Conservation (phyloP, 2,329 filamentous ascomycete genomes). For the Aurifilum marmelostoma region DNA sequence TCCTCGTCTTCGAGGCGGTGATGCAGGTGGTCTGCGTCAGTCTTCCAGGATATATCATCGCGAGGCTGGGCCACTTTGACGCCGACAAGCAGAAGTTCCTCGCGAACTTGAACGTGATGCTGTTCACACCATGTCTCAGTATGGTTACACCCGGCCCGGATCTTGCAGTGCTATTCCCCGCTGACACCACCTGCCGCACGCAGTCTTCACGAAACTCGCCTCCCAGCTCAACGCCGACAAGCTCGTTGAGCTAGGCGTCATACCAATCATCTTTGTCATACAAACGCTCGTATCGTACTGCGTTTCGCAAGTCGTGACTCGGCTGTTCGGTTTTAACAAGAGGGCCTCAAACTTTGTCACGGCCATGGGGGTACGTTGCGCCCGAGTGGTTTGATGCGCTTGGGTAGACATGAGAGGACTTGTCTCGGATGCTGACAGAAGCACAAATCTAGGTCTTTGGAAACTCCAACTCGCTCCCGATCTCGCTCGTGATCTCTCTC, state of each 20-base stretch:
- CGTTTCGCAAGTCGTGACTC: conserved; percentile 72
- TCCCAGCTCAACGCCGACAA: conserved; percentile 93
- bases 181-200: conserved; percentile 31
- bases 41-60: conserved; percentile 90
- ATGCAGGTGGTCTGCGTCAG: conserved; percentile 95
- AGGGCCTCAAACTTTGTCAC: conserved; percentile 92
- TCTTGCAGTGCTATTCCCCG: background rate
- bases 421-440: conserved; percentile 23
- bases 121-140: conserved; percentile 98
- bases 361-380: conserved; percentile 73
- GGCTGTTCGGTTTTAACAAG: conserved; percentile 78
- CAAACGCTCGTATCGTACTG: conserved; percentile 87
- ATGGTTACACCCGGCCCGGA: background rate
- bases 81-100: conserved; percentile 95
- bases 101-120: conserved; percentile 91
- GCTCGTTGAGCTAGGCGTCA: conserved; percentile 85
- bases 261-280: conserved; percentile 89
- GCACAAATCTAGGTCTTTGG: conserved; percentile 71
- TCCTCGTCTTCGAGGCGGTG: conserved; percentile 93
- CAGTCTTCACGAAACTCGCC: conserved; percentile 95
- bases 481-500: conserved; percentile 91
- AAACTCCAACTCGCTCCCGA: conserved; percentile 96
- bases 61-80: conserved; percentile 88
- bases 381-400: background rate
- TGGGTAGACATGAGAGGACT: background rate